Conservation (phyloP, 2,329 filamentous ascomycete species). For the Boeremia exigua region DNA sequence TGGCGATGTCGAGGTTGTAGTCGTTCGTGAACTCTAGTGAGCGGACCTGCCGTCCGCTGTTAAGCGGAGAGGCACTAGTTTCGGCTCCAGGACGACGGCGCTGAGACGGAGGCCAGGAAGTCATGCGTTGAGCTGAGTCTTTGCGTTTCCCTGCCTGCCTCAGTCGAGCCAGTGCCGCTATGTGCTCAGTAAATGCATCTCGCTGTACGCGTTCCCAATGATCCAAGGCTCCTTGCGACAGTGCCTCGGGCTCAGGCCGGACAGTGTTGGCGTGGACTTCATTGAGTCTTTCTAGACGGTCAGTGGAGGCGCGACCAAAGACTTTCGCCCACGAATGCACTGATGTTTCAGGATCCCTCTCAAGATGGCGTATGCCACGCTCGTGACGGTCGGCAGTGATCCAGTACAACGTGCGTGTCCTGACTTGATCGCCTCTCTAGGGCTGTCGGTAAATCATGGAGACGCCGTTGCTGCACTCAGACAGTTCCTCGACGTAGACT, state of each 20-base stretch:
- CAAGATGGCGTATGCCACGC: constrained; percentile 2
- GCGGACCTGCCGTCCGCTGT: not conserved
- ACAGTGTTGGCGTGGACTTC: not conserved
- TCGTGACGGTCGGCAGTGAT: not conserved
- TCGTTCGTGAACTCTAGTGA: no score
- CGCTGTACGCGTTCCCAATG: not conserved
- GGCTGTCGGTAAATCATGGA: not conserved
- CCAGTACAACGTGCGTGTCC: not conserved
- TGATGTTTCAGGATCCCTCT: not conserved
- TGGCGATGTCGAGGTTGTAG: not conserved
- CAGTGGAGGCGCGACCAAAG: not conserved
- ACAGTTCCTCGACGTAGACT: not conserved
- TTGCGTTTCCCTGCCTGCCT: not conserved
- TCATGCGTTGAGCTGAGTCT: not conserved
- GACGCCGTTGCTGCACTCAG: constrained; percentile 1
- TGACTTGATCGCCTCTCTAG: constrained; percentile 3
- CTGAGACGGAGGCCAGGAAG: not conserved
- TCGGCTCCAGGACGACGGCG: not conserved
- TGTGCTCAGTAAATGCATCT: not conserved
- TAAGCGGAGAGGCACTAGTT: not conserved
- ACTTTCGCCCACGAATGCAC: not conserved
- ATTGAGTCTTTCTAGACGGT: not conserved
- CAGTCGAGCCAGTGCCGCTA: not conserved
- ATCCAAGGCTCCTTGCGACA: not conserved
- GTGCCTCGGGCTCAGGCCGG: not conserved